A percentile compares a stretch with the other conserved stretches of the same genome.
Conservation (phyloP, 371 early-diverging fungal genomes). For the Choanephora cucurbitarum region DNA sequence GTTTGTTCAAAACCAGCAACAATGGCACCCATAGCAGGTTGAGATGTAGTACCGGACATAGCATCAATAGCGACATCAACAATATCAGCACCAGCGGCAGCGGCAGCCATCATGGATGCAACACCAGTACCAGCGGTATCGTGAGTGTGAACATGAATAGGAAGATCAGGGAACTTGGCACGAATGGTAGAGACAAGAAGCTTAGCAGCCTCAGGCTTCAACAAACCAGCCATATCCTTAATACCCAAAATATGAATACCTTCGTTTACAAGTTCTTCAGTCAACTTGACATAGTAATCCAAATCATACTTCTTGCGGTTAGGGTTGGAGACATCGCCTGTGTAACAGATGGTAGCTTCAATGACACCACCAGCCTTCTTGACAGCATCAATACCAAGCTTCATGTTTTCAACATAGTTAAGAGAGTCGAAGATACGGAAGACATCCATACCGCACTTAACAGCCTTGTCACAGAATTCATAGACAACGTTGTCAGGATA, state of each 20-base stretch:
- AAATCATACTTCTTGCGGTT: conserved; percentile 76
- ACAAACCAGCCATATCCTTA: conserved; percentile 97
- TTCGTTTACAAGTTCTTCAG: conserved; percentile 84
- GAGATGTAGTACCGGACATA: conserved; percentile 96
- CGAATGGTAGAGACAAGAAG: conserved; percentile 83
- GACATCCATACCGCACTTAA: conserved; percentile 88
- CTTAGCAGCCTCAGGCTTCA: conserved; percentile 89
- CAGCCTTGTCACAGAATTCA: conserved; percentile 92
- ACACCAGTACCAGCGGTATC: conserved; percentile 97
- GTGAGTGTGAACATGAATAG: conserved; percentile 96
- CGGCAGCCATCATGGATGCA: conserved; percentile 90
- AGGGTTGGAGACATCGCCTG: conserved; percentile 91
- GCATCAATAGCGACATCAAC: conserved; percentile 90
- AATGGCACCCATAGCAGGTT: conserved; percentile 95
- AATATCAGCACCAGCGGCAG: conserved; percentile 93
- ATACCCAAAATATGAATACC: conserved; percentile 94
- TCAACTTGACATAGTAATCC: conserved; percentile 90
- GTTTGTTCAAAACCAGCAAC: conserved; percentile 83
- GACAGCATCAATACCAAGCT: conserved; percentile 92
- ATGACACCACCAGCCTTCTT: conserved; percentile 93
- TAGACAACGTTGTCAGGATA: conserved; percentile 96
- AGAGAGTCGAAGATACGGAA: conserved; percentile 96
- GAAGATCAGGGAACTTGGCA: conserved; percentile 84
- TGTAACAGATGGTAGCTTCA: conserved; percentile 92
- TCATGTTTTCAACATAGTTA: conserved; percentile 94